Evolutionary conservation across 345 rosid genomes (phyloP).

Genomic region (Gossypium herbaceum): DNA sequence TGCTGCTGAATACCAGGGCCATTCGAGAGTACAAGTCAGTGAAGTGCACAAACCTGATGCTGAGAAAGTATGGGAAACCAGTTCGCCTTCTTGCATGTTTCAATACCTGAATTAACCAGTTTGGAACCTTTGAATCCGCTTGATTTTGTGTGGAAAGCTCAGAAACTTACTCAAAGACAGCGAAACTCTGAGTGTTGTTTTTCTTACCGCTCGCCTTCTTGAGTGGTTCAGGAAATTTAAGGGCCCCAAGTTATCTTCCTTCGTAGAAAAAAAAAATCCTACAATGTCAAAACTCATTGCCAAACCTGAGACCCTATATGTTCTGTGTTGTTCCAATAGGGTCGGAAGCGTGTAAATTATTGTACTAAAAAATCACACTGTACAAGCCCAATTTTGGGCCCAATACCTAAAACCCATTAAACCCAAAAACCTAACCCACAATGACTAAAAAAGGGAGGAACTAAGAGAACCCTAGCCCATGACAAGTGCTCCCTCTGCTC

Average conservation of each 20-base stretch:
- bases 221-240: slow-evolving; percentile 28
- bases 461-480: too few species aligned
- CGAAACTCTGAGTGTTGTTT: slow-evolving; percentile 30
- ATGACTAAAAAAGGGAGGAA: too few species aligned
- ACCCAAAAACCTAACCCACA: too few species aligned
- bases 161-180: slow-evolving; percentile 24
- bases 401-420: too few species aligned
- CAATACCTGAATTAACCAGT: slow-evolving; percentile 23
- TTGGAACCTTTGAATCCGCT: slow-evolving; percentile 23
- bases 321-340: too few species aligned
- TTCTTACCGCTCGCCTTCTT: slow-evolving; percentile 31
- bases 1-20: slow-evolving; percentile 42
- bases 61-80: slow-evolving; percentile 43
- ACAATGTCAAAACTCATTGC: too few species aligned
- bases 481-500: too few species aligned
- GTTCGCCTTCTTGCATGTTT: slow-evolving; percentile 36
- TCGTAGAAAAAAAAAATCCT: neutral
- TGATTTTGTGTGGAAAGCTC: slow-evolving; percentile 30
- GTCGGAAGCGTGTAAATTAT: too few species aligned
- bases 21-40: slow-evolving; percentile 40
- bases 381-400: too few species aligned
- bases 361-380: too few species aligned
- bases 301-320: too few species aligned
- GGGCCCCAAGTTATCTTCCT: slow-evolving; percentile 36
- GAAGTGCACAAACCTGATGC: slow-evolving; percentile 33